phyloP scores from a whole-genome alignment of 1,284 basidiomycete species.

The Pseudozyma thailandica region DNA sequence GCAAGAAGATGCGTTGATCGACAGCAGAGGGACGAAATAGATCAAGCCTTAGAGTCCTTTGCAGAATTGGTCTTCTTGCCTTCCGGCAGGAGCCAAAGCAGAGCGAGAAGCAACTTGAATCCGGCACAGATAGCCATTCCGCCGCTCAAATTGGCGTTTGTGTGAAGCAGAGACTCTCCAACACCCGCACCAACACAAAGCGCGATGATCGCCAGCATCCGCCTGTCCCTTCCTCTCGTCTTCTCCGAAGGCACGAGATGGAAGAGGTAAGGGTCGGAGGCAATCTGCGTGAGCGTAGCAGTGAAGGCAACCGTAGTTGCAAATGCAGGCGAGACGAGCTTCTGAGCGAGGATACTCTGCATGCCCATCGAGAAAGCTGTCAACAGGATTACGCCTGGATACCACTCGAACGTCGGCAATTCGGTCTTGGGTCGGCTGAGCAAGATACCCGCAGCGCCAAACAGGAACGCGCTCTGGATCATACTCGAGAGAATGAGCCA shows the following conservation, averaged over 20 bases:
- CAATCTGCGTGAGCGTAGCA: conserved; percentile 60
- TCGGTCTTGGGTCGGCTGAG: conserved; percentile 51
- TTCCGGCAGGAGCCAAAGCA: conserved; percentile 43
- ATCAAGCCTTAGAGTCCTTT: conserved; percentile 20
- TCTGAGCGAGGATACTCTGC: conserved; percentile 59
- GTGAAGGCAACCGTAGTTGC: conserved; percentile 62
- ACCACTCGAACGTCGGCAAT: conserved; percentile 51
- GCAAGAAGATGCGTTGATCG: too few species aligned
- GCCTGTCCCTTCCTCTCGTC: conserved; percentile 47
- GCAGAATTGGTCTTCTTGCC: conserved; percentile 25
- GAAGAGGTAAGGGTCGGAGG: conserved; percentile 61
- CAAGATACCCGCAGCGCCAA: conserved; percentile 52
- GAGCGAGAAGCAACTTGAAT: conserved; percentile 52
- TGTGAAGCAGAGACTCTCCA: conserved; percentile 53
- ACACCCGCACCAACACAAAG: conserved; percentile 56
- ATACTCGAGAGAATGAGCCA: conserved; percentile 48
- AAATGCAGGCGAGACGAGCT: conserved; percentile 57
- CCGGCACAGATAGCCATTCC: conserved; percentile 52
- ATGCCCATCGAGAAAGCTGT: conserved; percentile 55
- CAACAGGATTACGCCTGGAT: conserved; percentile 50
- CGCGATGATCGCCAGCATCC: conserved; percentile 49
- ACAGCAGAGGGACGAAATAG: neutral
- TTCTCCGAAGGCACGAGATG: conserved; percentile 40
- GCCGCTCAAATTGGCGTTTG: conserved; percentile 43
- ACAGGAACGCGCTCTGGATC: conserved; percentile 54